phyloP scores from a whole-genome alignment of 2,329 filamentous ascomycete species.

The Stagonosporopsis vannaccii region DNA sequence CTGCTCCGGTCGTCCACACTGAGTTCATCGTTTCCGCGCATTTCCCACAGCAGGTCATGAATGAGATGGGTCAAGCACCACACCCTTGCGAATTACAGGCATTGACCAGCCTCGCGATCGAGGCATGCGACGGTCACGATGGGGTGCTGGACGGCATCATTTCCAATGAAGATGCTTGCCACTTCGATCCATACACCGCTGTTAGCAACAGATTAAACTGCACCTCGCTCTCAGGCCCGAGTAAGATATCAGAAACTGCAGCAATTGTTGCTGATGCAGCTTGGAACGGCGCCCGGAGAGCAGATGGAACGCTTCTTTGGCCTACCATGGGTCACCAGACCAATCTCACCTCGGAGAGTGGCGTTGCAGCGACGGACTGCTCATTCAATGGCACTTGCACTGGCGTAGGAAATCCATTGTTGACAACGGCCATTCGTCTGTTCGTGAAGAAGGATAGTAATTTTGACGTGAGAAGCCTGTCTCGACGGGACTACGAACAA shows the following conservation, averaged over 20 bases:
- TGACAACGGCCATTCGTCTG: slow-evolving; percentile 9
- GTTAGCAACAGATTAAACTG: slow-evolving; percentile 24
- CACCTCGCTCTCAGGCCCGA: neutral
- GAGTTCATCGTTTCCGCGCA: slow-evolving; percentile 17
- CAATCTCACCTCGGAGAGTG: slow-evolving; percentile 11
- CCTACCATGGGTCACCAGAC: slow-evolving; percentile 19
- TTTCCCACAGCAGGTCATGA: slow-evolving; percentile 36
- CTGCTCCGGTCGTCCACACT: slow-evolving; percentile 36
- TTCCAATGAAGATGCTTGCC: slow-evolving; percentile 28
- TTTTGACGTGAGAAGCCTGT: slow-evolving; percentile 8
- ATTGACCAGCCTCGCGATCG: slow-evolving; percentile 26
- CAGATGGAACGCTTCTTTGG: slow-evolving; percentile 28
- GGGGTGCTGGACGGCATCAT: slow-evolving; percentile 36
- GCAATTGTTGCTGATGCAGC: slow-evolving; percentile 25
- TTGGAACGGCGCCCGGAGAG: slow-evolving; percentile 23
- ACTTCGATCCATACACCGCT: slow-evolving; percentile 29
- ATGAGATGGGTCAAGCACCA: slow-evolving; percentile 18
- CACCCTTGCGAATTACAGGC: slow-evolving; percentile 35
- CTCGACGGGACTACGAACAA: slow-evolving; percentile 13
- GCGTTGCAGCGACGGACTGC: slow-evolving; percentile 22
- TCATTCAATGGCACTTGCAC: slow-evolving; percentile 17
- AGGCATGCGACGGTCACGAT: slow-evolving; percentile 34
- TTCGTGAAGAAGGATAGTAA: slow-evolving; percentile 25
- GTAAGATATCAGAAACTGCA: slow-evolving; percentile 16
- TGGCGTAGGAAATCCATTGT: neutral